Evolutionary conservation across 23 red algal species (phyloP).

Genomic region (Cyanidiococcus yangmingshanensis): DNA sequence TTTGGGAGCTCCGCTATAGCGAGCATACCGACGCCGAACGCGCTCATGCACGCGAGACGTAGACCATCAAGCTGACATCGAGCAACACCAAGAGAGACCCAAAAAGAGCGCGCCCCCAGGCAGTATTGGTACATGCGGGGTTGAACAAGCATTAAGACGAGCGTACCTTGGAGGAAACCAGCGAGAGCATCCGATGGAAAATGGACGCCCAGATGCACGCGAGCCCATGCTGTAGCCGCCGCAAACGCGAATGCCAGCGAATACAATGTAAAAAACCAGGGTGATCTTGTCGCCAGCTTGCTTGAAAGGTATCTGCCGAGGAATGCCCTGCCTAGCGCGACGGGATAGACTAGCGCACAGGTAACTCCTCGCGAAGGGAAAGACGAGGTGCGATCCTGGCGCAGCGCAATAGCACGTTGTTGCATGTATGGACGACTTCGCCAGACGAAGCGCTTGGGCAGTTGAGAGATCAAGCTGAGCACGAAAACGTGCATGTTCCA

Average conservation of each 20-base stretch:
- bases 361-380: slow-evolving; percentile 63
- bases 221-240: slow-evolving; percentile 44
- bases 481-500: slow-evolving; percentile 35
- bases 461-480: slow-evolving; percentile 51
- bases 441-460: slow-evolving; percentile 77
- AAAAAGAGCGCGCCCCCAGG: not conserved
- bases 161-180: slow-evolving; percentile 39
- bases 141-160: slow-evolving; percentile 7
- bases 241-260: not conserved
- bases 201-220: slow-evolving; percentile 62
- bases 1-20: not conserved
- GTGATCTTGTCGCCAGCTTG: not conserved
- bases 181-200: slow-evolving; percentile 64
- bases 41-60: not conserved
- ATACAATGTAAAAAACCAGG: no score
- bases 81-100: not conserved
- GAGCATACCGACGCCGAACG: not conserved
- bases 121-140: not conserved
- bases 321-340: slow-evolving; percentile 25
- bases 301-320: no score
- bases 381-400: slow-evolving; percentile 46
- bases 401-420: slow-evolving; percentile 40
- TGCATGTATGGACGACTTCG: slow-evolving; percentile 62
- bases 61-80: not conserved
- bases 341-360: slow-evolving; percentile 61